Base-by-base conservation (phyloP, 208 protist species). In the Porcisia deanei region DNA sequence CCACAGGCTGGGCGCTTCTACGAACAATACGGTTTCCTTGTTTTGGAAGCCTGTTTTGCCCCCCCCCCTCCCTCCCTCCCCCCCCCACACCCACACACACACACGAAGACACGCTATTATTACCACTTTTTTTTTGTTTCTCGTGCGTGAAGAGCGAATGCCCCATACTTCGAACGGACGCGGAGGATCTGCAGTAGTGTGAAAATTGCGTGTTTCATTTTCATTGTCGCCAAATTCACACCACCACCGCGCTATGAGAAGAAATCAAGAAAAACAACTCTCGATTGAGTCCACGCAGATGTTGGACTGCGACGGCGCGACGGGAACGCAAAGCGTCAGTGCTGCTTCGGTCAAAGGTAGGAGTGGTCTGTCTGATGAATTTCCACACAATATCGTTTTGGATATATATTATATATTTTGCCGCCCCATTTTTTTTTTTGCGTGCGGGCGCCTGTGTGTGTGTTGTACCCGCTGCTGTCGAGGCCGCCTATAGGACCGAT, bases 21-120 rank as follows among this genome's bases (percentile, higher is more conserved):
- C 6, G 20, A 12, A 22, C 22, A 22, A 58, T 22, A 58, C 54
- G 25, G 10, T 25, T 5, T 58, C 54, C 3, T 30, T 58, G 22
- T 58, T 8, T 58, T 58, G 54, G 10, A 58, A 22, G 30, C 30
- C 30, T 22, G 54, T 22, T 58, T 25, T 7, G 0, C 54, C 22
- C 5, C 0, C 20, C 54, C 49, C 0, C 49, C 0, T n/a, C n/a
- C n/a, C n/a, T n/a, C n/a, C n/a, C n/a, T n/a, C 5, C 0, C 20
- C 54, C 49, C 0, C 49, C 0, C 14, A 14, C 49, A 53, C n/a
- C 9, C n/a, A 59, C 55, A 30, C 57, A 60, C 57, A 60, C 57
- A 37, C 57, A 16, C 25, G 30, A 30, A 30, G 30, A 30, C 30
- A 30, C 30, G 30, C 30, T 30, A 30, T 0, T 30, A 30, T 30